Percentiles rank a stretch among this genome's conserved stretches.
These are phyloP conservation scores for Rhizopogon vinicolor DNA, from an alignment of 768 basidiomycete species.

Conservation along the genomic window DNA sequence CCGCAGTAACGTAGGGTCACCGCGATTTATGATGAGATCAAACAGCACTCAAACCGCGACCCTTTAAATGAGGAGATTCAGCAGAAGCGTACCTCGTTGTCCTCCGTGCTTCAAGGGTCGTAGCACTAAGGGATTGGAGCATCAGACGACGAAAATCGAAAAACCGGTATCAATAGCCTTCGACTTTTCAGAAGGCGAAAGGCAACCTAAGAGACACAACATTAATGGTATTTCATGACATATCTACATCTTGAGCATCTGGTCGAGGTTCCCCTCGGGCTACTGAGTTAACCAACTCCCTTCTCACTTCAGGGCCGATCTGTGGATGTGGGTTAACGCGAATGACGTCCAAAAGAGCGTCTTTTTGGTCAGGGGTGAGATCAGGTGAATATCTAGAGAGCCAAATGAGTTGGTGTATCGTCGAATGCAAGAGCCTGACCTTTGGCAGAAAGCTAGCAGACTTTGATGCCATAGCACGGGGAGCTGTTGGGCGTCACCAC, in stretches of 20 bases:
- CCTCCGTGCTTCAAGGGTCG: neutral
- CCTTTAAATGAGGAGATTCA: neutral
- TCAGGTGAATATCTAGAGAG: conserved; percentile 80
- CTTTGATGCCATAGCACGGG: conserved; percentile 99
- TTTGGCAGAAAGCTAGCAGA: conserved; percentile 88
- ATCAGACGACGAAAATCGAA: neutral
- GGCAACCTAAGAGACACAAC: neutral
- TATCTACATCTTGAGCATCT: conserved; percentile 61
- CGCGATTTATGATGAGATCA: no score
- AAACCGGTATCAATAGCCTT: no score
- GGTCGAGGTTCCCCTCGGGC: conserved; percentile 76
- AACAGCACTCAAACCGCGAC: neutral
- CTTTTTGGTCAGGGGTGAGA: conserved; percentile 95
- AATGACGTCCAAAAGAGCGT: conserved; percentile 91
- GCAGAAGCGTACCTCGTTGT: neutral
- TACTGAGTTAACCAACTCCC: conserved; percentile 86
- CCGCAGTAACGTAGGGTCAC: neutral
- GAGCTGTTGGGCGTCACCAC: conserved; percentile 71
- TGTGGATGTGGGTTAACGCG: conserved; percentile 82
- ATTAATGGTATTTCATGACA: conserved; percentile 35
- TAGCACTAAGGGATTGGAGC: neutral
- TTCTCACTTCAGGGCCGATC: conserved; percentile 84
- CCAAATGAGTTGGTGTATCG: neutral
- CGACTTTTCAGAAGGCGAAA: no score
- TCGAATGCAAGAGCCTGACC: conserved; percentile 43